These are phyloP conservation scores for Pseudogymnoascus sp. DNA, from an alignment of 2,329 filamentous ascomycete genomes.

Conservation along the genomic window DNA sequence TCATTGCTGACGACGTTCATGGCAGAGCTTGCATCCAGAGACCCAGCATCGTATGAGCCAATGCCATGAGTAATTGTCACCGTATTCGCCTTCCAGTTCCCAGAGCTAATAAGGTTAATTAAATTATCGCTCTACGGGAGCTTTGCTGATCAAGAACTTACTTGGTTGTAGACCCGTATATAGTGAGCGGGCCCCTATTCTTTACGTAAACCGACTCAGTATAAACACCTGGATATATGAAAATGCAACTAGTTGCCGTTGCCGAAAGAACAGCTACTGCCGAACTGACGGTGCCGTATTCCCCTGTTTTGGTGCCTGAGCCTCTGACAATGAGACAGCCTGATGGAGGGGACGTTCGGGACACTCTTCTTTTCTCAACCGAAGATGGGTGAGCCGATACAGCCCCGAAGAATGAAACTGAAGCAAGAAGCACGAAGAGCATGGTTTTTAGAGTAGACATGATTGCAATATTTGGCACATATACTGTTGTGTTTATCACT, in stretches of 20 bases:
- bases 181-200: conserved; percentile 11
- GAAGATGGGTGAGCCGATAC: neutral
- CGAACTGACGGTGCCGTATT: neutral
- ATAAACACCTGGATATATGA: conserved; percentile 47
- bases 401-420: neutral
- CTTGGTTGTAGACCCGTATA: conserved; percentile 42
- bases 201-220: conserved; percentile 40
- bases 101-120: conserved; percentile 11
- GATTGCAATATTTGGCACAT: neutral
- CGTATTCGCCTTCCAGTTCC: conserved; percentile 12
- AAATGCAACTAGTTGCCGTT: conserved; percentile 32
- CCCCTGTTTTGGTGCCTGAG: neutral
- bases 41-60: conserved; percentile 13
- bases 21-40: conserved; percentile 34
- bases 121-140: neutral
- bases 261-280: neutral
- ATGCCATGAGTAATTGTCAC: conserved; percentile 12
- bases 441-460: neutral
- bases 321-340: neutral
- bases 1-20: conserved; percentile 39
- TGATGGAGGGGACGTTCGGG: neutral
- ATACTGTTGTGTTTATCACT: neutral
- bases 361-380: neutral
- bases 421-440: neutral
- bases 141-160: conserved; percentile 10